A percentile compares a stretch with the other conserved stretches of the same genome.
phyloP scores from a whole-genome alignment of 257 asterid genomes.

The Nicotiana tabacum region DNA sequence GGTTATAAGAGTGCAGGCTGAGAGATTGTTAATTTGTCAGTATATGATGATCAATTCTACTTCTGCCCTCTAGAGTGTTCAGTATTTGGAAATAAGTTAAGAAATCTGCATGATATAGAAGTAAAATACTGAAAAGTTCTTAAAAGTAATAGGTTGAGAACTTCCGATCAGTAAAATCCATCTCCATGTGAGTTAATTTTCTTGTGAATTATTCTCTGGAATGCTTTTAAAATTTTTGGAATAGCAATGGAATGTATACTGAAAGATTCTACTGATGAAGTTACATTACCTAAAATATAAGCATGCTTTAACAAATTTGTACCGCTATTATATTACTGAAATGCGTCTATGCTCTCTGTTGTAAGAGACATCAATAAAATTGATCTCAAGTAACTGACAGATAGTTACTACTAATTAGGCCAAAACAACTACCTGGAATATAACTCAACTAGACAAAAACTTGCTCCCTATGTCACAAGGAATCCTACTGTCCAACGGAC shows the following conservation, averaged over 20 bases:
- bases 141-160: background rate
- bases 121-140: background rate
- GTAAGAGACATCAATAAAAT: background rate
- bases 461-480: background rate
- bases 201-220: background rate
- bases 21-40: background rate
- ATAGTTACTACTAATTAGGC: background rate
- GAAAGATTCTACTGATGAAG: background rate
- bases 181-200: background rate
- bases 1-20: background rate
- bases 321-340: background rate
- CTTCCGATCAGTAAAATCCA: background rate
- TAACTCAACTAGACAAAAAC: background rate
- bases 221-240: background rate
- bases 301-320: background rate
- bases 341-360: background rate
- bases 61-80: background rate
- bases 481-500: background rate
- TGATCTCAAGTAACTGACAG: constrained; percentile 3
- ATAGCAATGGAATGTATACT: background rate
- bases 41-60: background rate
- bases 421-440: background rate
- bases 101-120: constrained; percentile 7
- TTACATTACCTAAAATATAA: background rate
- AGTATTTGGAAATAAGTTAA: background rate